phyloP scores from a whole-genome alignment of 2,329 filamentous ascomycete species.

The Fusarium longipes region DNA sequence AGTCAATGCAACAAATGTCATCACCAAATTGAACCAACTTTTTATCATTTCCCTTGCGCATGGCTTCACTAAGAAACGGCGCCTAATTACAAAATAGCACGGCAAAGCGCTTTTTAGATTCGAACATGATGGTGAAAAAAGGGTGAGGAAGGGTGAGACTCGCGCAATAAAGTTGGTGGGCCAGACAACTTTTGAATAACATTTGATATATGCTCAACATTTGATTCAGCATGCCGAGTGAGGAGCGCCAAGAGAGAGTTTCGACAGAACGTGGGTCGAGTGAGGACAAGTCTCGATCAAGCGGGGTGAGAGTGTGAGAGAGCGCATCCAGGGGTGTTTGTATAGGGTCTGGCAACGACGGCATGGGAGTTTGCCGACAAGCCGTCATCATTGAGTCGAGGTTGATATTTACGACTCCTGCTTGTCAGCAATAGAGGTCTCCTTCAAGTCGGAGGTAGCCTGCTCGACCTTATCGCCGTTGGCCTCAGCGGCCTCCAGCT shows the following conservation, averaged over 20 bases:
- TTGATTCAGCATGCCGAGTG: constrained; percentile 20
- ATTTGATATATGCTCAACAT: constrained; percentile 22
- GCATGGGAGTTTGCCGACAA: constrained; percentile 29
- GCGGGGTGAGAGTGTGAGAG: constrained; percentile 1
- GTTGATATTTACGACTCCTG: constrained; percentile 56
- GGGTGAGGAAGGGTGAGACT: constrained; percentile 7
- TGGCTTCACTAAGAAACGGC: constrained; percentile 38
- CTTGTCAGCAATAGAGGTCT: constrained; percentile 65
- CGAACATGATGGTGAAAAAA: constrained; percentile 24
- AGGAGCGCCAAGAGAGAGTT: constrained; percentile 2
- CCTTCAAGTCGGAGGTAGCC: constrained; percentile 63
- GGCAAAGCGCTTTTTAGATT: constrained; percentile 46
- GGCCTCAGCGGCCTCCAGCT: constrained; percentile 73
- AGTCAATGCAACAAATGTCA: constrained; percentile 4
- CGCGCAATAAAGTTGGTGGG: constrained; percentile 17
- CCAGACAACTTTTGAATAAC: constrained; percentile 21
- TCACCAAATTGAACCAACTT: constrained; percentile 41
- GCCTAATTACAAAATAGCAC: constrained; percentile 48
- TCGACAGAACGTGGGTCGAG: constrained; percentile 16
- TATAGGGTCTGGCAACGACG: constrained; percentile 21
- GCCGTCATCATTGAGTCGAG: not conserved
- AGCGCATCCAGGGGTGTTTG: constrained; percentile 7
- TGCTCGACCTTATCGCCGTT: constrained; percentile 66
- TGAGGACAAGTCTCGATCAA: constrained; percentile 4
- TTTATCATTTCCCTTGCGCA: constrained; percentile 39